Evolutionary conservation across 495 filamentous ascomycete species (phyloP).

Genomic region (Penicillium arizonense): DNA sequence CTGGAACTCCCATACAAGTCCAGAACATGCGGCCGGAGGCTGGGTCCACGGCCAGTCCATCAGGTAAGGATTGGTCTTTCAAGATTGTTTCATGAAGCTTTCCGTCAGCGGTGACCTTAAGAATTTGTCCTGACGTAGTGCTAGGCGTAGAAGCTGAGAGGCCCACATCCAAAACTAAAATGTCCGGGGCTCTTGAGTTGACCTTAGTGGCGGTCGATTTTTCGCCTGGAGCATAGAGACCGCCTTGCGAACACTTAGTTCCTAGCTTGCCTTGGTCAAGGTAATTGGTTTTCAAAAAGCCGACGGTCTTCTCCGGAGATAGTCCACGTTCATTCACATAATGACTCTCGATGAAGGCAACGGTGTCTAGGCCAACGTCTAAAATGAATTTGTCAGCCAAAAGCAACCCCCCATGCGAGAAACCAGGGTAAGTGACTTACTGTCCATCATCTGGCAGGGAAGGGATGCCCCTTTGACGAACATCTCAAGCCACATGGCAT

Average conservation of each 20-base stretch:
- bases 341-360: constrained; percentile 41
- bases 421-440: constrained; percentile 11
- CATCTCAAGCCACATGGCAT: constrained; percentile 42
- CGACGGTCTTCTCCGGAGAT: constrained; percentile 28
- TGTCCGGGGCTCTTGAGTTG: not conserved
- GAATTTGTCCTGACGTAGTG: constrained; percentile 19
- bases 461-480: constrained; percentile 24
- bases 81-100: constrained; percentile 17
- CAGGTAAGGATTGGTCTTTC: constrained; percentile 36
- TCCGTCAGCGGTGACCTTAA: constrained; percentile 19
- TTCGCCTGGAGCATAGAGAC: constrained; percentile 21
- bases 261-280: constrained; percentile 38
- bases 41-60: constrained; percentile 42
- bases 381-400: not conserved
- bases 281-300: constrained; percentile 40
- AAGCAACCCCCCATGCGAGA: not conserved
- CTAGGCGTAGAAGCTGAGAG: constrained; percentile 16
- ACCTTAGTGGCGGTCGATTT: not conserved
- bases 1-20: constrained; percentile 49
- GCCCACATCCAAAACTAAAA: constrained; percentile 29
- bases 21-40: constrained; percentile 43
- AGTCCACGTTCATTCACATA: constrained; percentile 47
- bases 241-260: constrained; percentile 22
- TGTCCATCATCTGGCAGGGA: constrained; percentile 34
- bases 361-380: constrained; percentile 53